phyloP scores from a whole-genome alignment of 2,329 filamentous ascomycete genomes.

The Aspergillus japonicus region DNA sequence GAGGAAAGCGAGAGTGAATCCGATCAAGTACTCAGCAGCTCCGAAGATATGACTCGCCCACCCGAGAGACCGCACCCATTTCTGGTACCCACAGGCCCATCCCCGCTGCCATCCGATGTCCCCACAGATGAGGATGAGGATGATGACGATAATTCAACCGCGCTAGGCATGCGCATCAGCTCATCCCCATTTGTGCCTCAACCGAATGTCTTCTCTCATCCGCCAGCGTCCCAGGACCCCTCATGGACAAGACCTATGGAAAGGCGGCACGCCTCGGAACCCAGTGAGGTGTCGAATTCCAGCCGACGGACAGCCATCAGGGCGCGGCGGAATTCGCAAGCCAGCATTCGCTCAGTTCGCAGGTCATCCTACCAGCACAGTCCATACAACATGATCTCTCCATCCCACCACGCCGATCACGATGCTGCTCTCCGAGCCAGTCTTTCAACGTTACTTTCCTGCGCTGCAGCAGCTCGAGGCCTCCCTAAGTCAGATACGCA shows the following conservation, averaged over 20 bases:
- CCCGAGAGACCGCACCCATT: conserved; percentile 22
- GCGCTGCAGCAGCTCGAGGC: conserved; percentile 82
- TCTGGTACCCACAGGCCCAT: conserved; percentile 23
- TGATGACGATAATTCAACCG: conserved; percentile 78
- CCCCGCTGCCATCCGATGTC: conserved; percentile 30
- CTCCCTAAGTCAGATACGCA: conserved; percentile 61
- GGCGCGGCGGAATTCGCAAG: conserved; percentile 40
- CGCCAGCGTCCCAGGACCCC: conserved; percentile 57
- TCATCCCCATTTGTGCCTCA: conserved; percentile 70
- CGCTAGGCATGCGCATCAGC: conserved; percentile 65
- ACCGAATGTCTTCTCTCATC: conserved; percentile 89
- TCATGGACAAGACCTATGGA: conserved; percentile 41
- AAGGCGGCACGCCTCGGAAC: conserved; percentile 49
- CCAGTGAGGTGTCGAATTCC: conserved; percentile 42
- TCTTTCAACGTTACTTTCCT: conserved; percentile 93
- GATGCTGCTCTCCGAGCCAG: conserved; percentile 90
- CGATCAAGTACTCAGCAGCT: conserved; percentile 66
- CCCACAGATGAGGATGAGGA: conserved; percentile 63
- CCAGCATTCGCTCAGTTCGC: conserved; percentile 34
- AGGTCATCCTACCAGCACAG: conserved; percentile 48
- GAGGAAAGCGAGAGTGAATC: conserved; percentile 91
- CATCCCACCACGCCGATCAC: conserved; percentile 79
- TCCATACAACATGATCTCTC: conserved; percentile 68
- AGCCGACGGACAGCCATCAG: conserved; percentile 32
- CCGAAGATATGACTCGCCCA: conserved; percentile 53